Percentiles rank a stretch among this genome's conserved stretches.
phyloP scores from a whole-genome alignment of 208 protist genomes.

The Willaertia magna region DNA sequence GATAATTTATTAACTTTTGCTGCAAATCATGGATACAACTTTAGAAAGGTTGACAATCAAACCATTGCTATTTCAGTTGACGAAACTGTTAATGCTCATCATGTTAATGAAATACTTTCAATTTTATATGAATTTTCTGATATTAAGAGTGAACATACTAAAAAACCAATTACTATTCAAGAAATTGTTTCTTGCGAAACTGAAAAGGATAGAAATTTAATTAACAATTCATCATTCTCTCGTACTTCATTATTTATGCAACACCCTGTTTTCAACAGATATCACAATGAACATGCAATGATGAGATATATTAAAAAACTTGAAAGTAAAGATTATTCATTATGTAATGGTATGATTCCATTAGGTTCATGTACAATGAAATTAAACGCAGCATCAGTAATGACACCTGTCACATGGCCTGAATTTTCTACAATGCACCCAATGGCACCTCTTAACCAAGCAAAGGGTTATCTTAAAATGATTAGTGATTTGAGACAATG shows the following conservation, averaged over 20 bases:
- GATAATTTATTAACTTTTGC: conserved; percentile 47
- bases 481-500: conserved; percentile 58
- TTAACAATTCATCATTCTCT: conserved; percentile 18
- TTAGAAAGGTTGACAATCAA: conserved; percentile 51
- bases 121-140: neutral
- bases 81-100: conserved; percentile 66
- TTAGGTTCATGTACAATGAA: conserved; percentile 98
- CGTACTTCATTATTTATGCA: conserved; percentile 65
- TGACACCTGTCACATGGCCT: conserved; percentile 84
- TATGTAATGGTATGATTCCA: conserved; percentile 87
- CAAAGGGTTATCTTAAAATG: conserved; percentile 57
- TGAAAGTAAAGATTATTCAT: conserved; percentile 77
- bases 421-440: conserved; percentile 82
- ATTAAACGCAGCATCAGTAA: conserved; percentile 85
- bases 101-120: conserved; percentile 38
- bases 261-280: conserved; percentile 80
- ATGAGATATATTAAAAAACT: conserved; percentile 88
- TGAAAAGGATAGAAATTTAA: neutral
- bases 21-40: conserved; percentile 67
- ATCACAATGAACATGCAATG: conserved; percentile 86
- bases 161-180: neutral
- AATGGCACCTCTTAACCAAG: conserved; percentile 77
- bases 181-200: neutral
- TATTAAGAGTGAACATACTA: neutral
- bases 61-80: conserved; percentile 74